A percentile compares a stretch with the other conserved stretches of the same genome.
phyloP scores from a whole-genome alignment of 2,329 filamentous ascomycete genomes.

The Falciphora oryzae region DNA sequence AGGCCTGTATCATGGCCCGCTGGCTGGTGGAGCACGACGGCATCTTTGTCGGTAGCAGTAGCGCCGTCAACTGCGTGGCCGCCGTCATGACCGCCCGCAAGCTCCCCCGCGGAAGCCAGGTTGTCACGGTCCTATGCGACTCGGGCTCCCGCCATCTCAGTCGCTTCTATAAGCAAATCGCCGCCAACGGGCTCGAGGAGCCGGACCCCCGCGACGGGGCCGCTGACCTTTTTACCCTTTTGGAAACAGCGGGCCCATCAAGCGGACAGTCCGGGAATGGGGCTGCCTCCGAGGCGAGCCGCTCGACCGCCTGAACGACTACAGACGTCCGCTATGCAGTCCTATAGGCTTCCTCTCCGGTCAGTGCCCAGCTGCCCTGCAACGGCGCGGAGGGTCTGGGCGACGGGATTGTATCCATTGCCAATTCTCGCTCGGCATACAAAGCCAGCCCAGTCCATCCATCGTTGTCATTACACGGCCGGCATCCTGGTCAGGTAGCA shows the following conservation, averaged over 20 bases:
- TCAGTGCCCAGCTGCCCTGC: no score
- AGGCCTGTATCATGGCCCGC: conserved; percentile 89
- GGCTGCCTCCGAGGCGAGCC: no score
- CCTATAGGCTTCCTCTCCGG: background rate
- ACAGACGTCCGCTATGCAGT: background rate
- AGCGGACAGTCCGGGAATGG: background rate
- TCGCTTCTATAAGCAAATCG: conserved; percentile 77
- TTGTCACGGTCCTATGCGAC: conserved; percentile 84
- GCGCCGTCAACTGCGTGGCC: conserved; percentile 91
- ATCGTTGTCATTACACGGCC: no score
- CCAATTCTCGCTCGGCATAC: no score
- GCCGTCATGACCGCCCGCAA: conserved; percentile 63
- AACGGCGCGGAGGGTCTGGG: no score
- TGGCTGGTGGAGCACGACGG: conserved; percentile 96
- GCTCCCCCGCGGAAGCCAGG: conserved; percentile 54
- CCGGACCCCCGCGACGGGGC: conserved; percentile 37
- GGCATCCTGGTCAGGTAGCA: no score
- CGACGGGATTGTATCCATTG: no score
- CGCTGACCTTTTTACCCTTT: background rate
- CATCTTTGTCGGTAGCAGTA: conserved; percentile 90
- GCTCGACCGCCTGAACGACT: no score
- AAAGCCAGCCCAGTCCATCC: no score
- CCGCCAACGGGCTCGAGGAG: conserved; percentile 59
- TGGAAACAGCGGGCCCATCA: background rate
- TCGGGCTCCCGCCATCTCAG: conserved; percentile 75